phyloP scores from a whole-genome alignment of 1,139 yeast species.

The Candida sojae region DNA sequence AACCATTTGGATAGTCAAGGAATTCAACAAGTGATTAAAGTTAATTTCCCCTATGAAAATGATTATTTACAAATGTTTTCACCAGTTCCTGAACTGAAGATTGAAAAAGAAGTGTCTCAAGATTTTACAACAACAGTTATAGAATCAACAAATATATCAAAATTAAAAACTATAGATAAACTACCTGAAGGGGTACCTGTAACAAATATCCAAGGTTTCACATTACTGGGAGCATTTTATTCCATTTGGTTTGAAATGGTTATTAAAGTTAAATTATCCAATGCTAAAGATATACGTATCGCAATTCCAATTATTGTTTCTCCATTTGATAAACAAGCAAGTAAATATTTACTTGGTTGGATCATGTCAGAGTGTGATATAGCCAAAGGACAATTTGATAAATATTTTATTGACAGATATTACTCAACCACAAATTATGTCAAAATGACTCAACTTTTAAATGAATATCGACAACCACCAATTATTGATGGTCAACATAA shows the following conservation, averaged over 20 bases:
- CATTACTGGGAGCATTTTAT: constrained; percentile 53
- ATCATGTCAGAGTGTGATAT: constrained; percentile 54
- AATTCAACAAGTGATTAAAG: constrained; percentile 24
- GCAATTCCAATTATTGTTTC: constrained; percentile 55
- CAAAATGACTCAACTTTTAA: constrained; percentile 23
- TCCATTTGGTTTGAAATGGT: constrained; percentile 54
- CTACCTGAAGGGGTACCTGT: constrained; percentile 44
- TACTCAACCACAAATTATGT: constrained; percentile 23
- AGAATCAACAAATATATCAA: constrained; percentile 15
- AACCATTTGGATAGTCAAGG: constrained; percentile 35
- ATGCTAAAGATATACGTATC: constrained; percentile 51
- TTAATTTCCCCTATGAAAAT: constrained; percentile 39
- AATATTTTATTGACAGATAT: constrained; percentile 26
- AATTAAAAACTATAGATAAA: constrained; percentile 19
- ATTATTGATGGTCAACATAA: constrained; percentile 30
- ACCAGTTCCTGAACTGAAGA: constrained; percentile 8
- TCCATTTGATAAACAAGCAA: constrained; percentile 50
- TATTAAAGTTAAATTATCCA: constrained; percentile 49
- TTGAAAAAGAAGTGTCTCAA: constrained; percentile 6
- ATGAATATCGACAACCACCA: constrained; percentile 29
- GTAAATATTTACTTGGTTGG: constrained; percentile 48
- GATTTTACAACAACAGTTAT: constrained; percentile 12
- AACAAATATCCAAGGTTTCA: constrained; percentile 48
- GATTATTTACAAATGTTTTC: constrained; percentile 34
- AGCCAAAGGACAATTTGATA: constrained; percentile 41